Conservation (phyloP, 805 yeast species). For the Candida palmyrensis region DNA sequence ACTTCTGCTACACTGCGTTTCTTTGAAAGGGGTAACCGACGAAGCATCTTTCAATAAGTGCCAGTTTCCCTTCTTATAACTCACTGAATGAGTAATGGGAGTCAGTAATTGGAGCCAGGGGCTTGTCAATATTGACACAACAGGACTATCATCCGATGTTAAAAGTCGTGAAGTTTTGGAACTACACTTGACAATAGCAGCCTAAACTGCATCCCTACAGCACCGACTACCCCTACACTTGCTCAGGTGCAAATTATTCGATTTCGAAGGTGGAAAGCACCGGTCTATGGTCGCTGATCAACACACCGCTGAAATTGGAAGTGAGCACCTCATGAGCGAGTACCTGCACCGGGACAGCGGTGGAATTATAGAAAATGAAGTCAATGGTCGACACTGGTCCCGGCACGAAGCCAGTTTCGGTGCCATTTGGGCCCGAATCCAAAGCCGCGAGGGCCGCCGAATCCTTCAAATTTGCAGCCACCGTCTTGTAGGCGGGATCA, state of each 20-base stretch:
- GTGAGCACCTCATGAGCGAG: constrained; percentile 1
- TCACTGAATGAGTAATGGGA: no score
- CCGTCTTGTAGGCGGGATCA: constrained; percentile 8
- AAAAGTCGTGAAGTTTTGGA: not conserved
- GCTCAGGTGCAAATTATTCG: no score
- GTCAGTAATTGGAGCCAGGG: no score
- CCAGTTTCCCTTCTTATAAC: constrained; percentile 7
- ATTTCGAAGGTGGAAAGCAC: constrained; percentile 1
- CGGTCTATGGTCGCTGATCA: constrained; percentile 3
- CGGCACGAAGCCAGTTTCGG: constrained; percentile 2
- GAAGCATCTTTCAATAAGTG: constrained; percentile 7
- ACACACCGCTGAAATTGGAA: constrained; percentile 2
- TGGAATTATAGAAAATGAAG: constrained; percentile 5
- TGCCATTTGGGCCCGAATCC: constrained; percentile 1
- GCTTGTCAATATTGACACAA: not conserved
- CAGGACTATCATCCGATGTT: not conserved
- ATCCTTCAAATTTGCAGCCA: constrained; percentile 5
- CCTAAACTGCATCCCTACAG: no score
- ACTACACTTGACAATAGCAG: not conserved
- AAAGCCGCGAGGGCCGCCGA: constrained; percentile 2
- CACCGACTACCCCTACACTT: no score
- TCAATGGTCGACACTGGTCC: constrained; percentile 4
- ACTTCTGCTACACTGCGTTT: constrained; percentile 23
- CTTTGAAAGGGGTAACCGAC: constrained; percentile 26
- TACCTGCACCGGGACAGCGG: not conserved